These are phyloP conservation scores for Cytauxzoon felis DNA, from an alignment of 169 alveolate species.

Conservation along the genomic window DNA sequence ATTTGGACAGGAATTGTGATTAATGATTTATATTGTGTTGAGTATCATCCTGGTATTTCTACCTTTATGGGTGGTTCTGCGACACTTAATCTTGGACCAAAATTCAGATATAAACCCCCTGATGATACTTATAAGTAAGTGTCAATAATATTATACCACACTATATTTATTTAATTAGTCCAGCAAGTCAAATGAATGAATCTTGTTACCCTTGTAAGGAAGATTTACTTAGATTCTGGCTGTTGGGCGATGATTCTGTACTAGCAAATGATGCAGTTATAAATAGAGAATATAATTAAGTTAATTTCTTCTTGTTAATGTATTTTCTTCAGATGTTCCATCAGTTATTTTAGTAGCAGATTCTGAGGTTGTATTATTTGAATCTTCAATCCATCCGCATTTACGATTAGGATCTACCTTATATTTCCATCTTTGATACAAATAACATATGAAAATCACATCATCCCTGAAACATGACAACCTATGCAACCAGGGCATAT, in stretches of 20 bases:
- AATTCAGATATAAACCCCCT: conserved; percentile 64
- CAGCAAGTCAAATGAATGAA: conserved; percentile 59
- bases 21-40: conserved; percentile 60
- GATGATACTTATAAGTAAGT: conserved; percentile 14
- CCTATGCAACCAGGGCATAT: conserved; percentile 96
- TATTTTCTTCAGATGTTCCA: not conserved
- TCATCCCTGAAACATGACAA: conserved; percentile 98
- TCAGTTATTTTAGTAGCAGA: not conserved
- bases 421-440: conserved; percentile 94
- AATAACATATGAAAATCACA: conserved; percentile 91
- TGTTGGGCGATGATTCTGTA: conserved; percentile 53
- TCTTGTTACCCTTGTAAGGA: conserved; percentile 69
- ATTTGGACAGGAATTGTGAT: conserved; percentile 31
- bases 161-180: conserved; percentile 6
- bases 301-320: conserved; percentile 18
- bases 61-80: conserved; percentile 74
- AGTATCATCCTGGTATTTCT: conserved; percentile 77
- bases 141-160: not conserved
- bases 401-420: conserved; percentile 64
- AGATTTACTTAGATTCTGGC: conserved; percentile 66
- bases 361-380: not conserved
- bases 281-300: conserved; percentile 23
- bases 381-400: not conserved
- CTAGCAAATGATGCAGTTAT: conserved; percentile 28
- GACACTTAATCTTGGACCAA: conserved; percentile 70